Evolutionary conservation across 2,329 filamentous ascomycete species (phyloP).

Genomic region (Aspergillus novofumigatus): DNA sequence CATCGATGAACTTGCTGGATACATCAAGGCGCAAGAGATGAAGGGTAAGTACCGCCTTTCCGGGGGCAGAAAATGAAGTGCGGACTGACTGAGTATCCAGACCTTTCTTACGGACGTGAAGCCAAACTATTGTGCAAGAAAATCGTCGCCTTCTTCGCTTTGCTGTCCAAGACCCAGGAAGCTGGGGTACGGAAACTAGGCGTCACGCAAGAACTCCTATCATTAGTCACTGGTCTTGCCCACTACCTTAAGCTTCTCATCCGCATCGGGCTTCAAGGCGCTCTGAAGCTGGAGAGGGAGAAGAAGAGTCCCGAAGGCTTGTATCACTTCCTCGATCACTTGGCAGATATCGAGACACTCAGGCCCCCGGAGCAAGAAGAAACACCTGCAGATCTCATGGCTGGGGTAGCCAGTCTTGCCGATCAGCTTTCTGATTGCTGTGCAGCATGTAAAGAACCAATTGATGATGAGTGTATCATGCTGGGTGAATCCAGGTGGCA

Average conservation of each 20-base stretch:
- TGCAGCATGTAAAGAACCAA: conserved; percentile 72
- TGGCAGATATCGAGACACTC: conserved; percentile 75
- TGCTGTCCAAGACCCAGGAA: conserved; percentile 92
- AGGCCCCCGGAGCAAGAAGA: conserved; percentile 62
- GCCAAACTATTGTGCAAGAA: conserved; percentile 99
- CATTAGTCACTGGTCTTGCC: conserved; percentile 88
- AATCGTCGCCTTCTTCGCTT: conserved; percentile 94
- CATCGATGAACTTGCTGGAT: conserved; percentile 76
- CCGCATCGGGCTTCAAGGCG: conserved; percentile 90
- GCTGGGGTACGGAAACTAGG: conserved; percentile 84
- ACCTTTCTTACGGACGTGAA: conserved; percentile 86
- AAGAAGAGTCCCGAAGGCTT: conserved; percentile 69
- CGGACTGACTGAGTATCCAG: conserved; percentile 41
- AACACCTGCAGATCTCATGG: conserved; percentile 59
- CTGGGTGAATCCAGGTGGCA: conserved; percentile 78
- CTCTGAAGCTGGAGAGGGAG: conserved; percentile 85
- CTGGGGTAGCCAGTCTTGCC: conserved; percentile 63
- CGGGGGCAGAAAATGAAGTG: conserved; percentile 19
- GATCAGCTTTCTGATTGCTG: conserved; percentile 83
- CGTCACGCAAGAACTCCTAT: conserved; percentile 97
- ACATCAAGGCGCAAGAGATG: conserved; percentile 64
- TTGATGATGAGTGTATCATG: conserved; percentile 89
- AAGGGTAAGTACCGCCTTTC: conserved; percentile 59
- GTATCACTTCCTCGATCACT: conserved; percentile 75
- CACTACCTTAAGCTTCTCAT: conserved; percentile 98